These are phyloP conservation scores for Capsicum rhomboideum DNA, from an alignment of 257 asterid genomes.

Conservation along the genomic window DNA sequence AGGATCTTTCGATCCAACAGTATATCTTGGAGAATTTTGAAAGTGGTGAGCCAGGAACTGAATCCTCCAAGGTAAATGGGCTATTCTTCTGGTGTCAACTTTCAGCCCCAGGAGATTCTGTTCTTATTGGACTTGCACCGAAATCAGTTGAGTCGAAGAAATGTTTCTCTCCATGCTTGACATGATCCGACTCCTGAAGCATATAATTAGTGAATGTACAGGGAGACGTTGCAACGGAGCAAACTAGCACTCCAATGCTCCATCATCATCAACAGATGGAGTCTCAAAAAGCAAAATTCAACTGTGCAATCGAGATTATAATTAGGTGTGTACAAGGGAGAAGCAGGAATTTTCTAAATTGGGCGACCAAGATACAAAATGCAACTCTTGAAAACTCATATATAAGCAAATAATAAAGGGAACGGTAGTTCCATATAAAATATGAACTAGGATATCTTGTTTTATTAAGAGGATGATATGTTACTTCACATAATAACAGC, in stretches of 20 bases:
- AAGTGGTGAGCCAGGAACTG: conserved; percentile 61
- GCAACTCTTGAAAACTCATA: not conserved
- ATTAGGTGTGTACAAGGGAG: not conserved
- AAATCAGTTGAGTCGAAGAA: conserved; percentile 73
- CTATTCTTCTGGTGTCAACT: conserved; percentile 43
- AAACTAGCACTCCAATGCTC: not conserved
- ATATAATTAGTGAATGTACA: not conserved
- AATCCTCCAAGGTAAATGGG: conserved; percentile 69
- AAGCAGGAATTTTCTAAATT: not conserved
- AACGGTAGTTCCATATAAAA: not conserved
- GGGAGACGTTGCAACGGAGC: not conserved
- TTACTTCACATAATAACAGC: not conserved
- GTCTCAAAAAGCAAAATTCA: not conserved
- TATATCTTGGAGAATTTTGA: conserved; percentile 65
- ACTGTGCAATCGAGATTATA: not conserved
- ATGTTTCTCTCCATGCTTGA: conserved; percentile 55
- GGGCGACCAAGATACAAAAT: not conserved
- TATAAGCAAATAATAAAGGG: not conserved
- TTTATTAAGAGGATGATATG: not conserved
- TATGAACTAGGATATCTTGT: not conserved
- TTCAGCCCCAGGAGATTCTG: conserved; percentile 48
- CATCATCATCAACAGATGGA: not conserved
- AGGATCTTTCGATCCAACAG: conserved; percentile 51
- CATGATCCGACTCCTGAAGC: conserved; percentile 60
- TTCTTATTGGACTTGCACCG: conserved; percentile 58